A percentile compares a stretch with the other conserved stretches of the same genome.
These are phyloP conservation scores for Cryptosporidium sp. DNA, from an alignment of 169 alveolate species.

Conservation along the genomic window DNA sequence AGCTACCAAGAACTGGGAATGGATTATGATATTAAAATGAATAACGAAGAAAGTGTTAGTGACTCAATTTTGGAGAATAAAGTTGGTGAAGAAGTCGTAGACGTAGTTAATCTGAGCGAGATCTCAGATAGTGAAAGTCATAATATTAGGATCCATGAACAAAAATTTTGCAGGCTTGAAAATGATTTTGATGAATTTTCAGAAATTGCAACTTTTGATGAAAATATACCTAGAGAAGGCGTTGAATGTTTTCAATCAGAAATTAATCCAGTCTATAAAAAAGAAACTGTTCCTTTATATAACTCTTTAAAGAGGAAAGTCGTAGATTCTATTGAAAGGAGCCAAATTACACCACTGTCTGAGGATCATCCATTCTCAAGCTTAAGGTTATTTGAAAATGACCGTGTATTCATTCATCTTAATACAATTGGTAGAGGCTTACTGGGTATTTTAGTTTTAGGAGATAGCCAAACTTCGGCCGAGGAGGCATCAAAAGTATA, in stretches of 20 bases:
- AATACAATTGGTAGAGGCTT: slow-evolving; percentile 64
- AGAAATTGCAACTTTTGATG: slow-evolving; percentile 47
- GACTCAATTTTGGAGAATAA: slow-evolving; percentile 26
- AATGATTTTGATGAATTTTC: slow-evolving; percentile 44
- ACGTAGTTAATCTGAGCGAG: background rate
- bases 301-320: slow-evolving; percentile 55
- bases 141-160: slow-evolving; percentile 15
- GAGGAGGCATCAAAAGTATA: slow-evolving; percentile 69
- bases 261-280: background rate
- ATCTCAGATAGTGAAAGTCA: slow-evolving; percentile 31
- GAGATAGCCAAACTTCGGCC: slow-evolving; percentile 44
- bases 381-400: slow-evolving; percentile 49
- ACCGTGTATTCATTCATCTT: slow-evolving; percentile 41
- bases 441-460: slow-evolving; percentile 57
- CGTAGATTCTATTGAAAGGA: slow-evolving; percentile 69
- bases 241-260: background rate
- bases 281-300: slow-evolving; percentile 44
- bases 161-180: slow-evolving; percentile 22
- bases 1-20: slow-evolving; percentile 65
- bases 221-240: background rate
- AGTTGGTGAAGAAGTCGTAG: slow-evolving; percentile 53
- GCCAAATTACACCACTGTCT: slow-evolving; percentile 20
- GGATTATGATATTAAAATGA: slow-evolving; percentile 6
- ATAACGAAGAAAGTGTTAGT: background rate
- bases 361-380: slow-evolving; percentile 65